Conservation (phyloP, 2,329 filamentous ascomycete species). For the Botrytis fabae region DNA sequence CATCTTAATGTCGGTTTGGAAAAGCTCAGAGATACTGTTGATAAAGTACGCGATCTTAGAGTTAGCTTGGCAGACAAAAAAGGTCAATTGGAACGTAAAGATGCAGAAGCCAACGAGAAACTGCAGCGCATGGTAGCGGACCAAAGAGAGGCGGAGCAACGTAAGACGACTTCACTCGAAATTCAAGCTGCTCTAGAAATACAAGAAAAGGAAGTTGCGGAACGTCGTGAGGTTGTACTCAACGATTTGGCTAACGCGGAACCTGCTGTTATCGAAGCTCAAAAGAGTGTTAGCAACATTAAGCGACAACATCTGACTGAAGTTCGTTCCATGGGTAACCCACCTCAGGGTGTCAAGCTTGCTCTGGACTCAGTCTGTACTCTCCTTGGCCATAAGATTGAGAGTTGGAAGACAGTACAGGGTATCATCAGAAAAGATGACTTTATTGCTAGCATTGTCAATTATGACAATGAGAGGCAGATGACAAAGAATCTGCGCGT, state of each 20-base stretch:
- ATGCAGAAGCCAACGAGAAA: conserved; percentile 95
- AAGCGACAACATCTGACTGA: conserved; percentile 96
- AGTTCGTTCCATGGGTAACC: conserved; percentile 94
- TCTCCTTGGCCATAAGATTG: conserved; percentile 83
- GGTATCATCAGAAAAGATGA: conserved; percentile 87
- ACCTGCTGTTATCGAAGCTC: conserved; percentile 87
- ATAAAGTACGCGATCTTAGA: conserved; percentile 92
- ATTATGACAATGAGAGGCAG: conserved; percentile 91
- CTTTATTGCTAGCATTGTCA: conserved; percentile 96
- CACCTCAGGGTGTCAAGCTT: conserved; percentile 85
- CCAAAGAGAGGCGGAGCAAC: conserved; percentile 89
- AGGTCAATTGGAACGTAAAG: conserved; percentile 86
- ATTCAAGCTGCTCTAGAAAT: conserved; percentile 84
- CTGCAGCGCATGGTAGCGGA: conserved; percentile 95
- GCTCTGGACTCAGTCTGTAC: conserved; percentile 97
- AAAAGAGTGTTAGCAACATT: conserved; percentile 97
- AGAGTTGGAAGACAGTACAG: conserved; percentile 90
- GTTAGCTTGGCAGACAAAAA: conserved; percentile 93
- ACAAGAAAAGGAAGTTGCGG: conserved; percentile 84
- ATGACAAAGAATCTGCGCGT: conserved; percentile 82
- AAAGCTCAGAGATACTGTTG: conserved; percentile 93
- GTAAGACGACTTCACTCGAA: conserved; percentile 83
- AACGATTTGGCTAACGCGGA: conserved; percentile 87
- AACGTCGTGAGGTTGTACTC: conserved; percentile 79
- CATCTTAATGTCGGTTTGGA: conserved; percentile 98